Evolutionary conservation across 108 stramenopile genomes (phyloP).

Genomic region (Cyclotella cryptica): DNA sequence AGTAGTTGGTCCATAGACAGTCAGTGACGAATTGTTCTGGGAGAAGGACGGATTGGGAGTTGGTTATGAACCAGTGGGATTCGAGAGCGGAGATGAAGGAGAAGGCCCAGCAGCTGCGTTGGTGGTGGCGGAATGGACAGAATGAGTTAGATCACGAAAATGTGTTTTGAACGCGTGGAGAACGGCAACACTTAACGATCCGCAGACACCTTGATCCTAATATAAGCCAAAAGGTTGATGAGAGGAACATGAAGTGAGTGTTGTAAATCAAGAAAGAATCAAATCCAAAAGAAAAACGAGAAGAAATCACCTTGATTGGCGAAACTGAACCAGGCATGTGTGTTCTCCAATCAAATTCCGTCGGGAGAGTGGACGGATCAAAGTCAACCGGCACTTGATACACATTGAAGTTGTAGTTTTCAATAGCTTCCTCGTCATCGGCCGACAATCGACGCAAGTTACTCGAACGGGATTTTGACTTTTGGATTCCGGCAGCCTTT

Average conservation of each 20-base stretch:
- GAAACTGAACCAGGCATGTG: constrained; percentile 54
- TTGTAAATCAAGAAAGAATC: too few relatives aligned
- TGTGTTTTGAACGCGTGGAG: not conserved
- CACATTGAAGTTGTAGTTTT: constrained; percentile 9
- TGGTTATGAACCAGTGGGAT: constrained; percentile 35
- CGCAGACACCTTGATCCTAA: constrained; percentile 67
- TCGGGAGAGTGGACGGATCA: constrained; percentile 41
- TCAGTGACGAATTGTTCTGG: constrained; percentile 42
- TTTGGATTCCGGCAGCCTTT: not conserved
- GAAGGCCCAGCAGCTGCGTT: constrained; percentile 72
- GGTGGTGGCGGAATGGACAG: not conserved
- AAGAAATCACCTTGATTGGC: constrained; percentile 46
- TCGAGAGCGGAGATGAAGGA: constrained; percentile 44
- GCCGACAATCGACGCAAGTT: not conserved
- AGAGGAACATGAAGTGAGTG: too few relatives aligned
- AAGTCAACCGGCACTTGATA: constrained; percentile 35
- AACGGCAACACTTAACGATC: constrained; percentile 34
- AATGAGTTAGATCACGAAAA: not conserved
- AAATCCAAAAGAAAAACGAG: too few relatives aligned
- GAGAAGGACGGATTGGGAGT: constrained; percentile 24
- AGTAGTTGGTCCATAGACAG: constrained; percentile 28
- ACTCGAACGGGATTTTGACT: not conserved
- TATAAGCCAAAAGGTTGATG: too few relatives aligned
- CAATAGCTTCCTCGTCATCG: constrained; percentile 7
- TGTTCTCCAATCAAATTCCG: constrained; percentile 37